Evolutionary conservation across 305 asterid species (phyloP).

Genomic region (Rubia tinctorum): DNA sequence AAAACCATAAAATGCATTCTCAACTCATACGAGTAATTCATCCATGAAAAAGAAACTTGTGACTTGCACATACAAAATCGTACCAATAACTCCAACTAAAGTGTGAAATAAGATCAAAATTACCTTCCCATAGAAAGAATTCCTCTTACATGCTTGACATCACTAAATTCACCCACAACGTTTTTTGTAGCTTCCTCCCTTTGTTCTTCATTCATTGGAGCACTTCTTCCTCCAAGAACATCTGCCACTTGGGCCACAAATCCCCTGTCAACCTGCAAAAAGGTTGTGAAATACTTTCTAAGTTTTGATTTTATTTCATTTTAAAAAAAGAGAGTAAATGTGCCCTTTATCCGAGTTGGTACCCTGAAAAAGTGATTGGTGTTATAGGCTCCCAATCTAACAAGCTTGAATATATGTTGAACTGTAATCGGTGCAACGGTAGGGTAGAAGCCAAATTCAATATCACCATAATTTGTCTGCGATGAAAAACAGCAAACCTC

Average conservation of each 20-base stretch:
- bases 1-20: constrained; percentile 6
- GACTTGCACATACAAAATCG: not conserved
- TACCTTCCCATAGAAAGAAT: constrained; percentile 99
- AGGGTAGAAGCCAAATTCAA: constrained; percentile 41
- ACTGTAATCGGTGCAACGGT: constrained; percentile 64
- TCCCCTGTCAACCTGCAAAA: constrained; percentile 81
- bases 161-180: constrained; percentile 84
- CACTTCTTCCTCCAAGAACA: constrained; percentile 82
- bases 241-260: constrained; percentile 99
- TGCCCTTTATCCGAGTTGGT: constrained; percentile 18
- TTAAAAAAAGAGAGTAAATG: constrained; percentile 12
- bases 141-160: constrained; percentile 91
- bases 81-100: not conserved
- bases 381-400: constrained; percentile 81
- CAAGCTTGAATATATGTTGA: constrained; percentile 90
- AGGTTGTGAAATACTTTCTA: constrained; percentile 10
- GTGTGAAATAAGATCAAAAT: constrained; percentile 3
- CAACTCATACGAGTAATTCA: not conserved
- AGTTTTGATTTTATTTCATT: not conserved
- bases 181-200: constrained; percentile 68
- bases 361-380: constrained; percentile 98
- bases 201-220: constrained; percentile 92
- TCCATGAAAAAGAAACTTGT: not conserved
- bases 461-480: constrained; percentile 39
- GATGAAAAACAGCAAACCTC: constrained; percentile 11